Conservation (phyloP, 108 stramenopile genomes). For the Cyclotella baltica region DNA sequence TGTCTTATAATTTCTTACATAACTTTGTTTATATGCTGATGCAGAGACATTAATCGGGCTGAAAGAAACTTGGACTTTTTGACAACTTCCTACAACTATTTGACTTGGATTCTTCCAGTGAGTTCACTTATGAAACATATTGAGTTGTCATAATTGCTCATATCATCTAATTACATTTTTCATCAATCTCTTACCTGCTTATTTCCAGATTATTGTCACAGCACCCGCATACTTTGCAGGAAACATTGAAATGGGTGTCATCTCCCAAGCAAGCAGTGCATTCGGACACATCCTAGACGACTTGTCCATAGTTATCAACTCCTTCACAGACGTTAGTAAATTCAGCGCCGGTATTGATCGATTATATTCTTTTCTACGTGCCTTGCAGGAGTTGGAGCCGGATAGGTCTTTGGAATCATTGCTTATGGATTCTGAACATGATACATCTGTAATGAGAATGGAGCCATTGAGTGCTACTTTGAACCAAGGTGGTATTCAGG, state of each 20-base stretch:
- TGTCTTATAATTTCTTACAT: no score
- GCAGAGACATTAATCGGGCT: constrained; percentile 53
- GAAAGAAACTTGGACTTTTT: constrained; percentile 78
- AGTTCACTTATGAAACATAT: neutral
- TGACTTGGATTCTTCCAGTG: constrained; percentile 68
- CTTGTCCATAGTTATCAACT: constrained; percentile 73
- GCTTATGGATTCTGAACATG: constrained; percentile 2
- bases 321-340: constrained; percentile 64
- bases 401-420: constrained; percentile 40
- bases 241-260: constrained; percentile 67
- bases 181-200: no score
- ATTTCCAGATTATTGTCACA: constrained; percentile 57
- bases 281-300: constrained; percentile 93
- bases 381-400: constrained; percentile 46
- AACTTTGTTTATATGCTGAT: no score
- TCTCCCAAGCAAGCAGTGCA: constrained; percentile 54
- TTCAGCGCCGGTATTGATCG: constrained; percentile 77
- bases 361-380: constrained; percentile 63
- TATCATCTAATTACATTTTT: neutral
- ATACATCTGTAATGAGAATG: neutral
- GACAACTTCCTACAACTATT: constrained; percentile 67
- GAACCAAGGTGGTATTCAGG: constrained; percentile 17
- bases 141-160: neutral
- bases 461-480: neutral
- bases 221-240: constrained; percentile 77